These are phyloP conservation scores for Symmetrospora coprosmae DNA, from an alignment of 768 basidiomycete genomes.

Conservation along the genomic window DNA sequence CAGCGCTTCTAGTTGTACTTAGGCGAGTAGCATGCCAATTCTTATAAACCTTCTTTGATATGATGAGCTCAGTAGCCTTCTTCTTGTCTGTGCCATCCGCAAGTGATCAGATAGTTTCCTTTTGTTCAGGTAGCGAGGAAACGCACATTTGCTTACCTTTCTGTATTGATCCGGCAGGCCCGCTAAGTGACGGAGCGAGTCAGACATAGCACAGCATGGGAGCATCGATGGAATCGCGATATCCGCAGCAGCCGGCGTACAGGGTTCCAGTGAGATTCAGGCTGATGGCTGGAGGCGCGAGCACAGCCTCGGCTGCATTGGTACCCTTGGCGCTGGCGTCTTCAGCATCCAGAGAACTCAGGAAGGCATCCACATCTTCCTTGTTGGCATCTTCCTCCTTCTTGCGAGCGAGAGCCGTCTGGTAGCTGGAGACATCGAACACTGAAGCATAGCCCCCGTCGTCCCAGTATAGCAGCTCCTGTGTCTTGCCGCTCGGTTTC, in stretches of 20 bases:
- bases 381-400: neutral
- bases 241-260: neutral
- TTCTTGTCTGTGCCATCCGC: slow-evolving; percentile 15
- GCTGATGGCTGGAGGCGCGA: neutral
- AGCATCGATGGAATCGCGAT: neutral
- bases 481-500: neutral
- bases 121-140: too few species aligned
- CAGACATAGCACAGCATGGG: too few species aligned
- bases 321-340: neutral
- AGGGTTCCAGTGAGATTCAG: slow-evolving; percentile 3
- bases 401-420: slow-evolving; percentile 36
- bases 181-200: neutral
- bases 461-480: slow-evolving; percentile 60
- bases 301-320: neutral
- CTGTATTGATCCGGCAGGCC: neutral
- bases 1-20: slow-evolving; percentile 23
- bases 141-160: neutral
- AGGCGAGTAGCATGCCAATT: neutral
- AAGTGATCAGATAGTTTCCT: too few species aligned
- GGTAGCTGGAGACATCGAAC: neutral
- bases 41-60: slow-evolving; percentile 23
- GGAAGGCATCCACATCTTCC: slow-evolving; percentile 22
- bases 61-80: slow-evolving; percentile 24
- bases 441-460: slow-evolving; percentile 45
- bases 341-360: slow-evolving; percentile 12